Evolutionary conservation across 768 basidiomycete species (phyloP), one percentile per base, ranked within the genome.

Genomic region (Naematelia aurantialba): DNA sequence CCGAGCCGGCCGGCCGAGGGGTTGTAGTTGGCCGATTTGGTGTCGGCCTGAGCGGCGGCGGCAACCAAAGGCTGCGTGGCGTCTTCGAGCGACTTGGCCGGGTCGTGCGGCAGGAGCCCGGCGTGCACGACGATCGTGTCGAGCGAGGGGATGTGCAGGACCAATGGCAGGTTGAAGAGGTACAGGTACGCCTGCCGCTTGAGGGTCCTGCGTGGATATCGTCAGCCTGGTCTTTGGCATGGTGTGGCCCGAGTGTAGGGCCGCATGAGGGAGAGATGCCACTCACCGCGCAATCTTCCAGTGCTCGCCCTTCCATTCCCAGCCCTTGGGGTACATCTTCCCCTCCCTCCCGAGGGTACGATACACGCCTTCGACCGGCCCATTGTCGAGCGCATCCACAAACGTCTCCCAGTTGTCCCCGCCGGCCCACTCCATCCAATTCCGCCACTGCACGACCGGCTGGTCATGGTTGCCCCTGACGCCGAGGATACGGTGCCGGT

Each of bases 381-480:
- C 58, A 0, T 31, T 27, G 11, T 34, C 30, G 24, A 72, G 24
- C 12, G 30, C 52, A 49, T 75, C 74, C 27, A 76, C 42, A 24
- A 61, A 56, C 5, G 74, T 61, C 4, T 91, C 80, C 85, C 89
- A 91, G 24, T 79, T 70, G 80, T 68, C 82, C n/a, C 72, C 60
- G 53, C 67, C 66, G 13, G 68, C 63, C 73, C 66, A 72, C 75
- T 87, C 80, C 52, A 89, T 82, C 90, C 91, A 98, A 1, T 81
- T 79, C 24, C 85, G 81, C 93, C 93, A 96, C 78, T 94, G 88
- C 46, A 97, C 82, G 45, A 92, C 75, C 1, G 75, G 72, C 76
- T 97, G 91, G 78, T 98, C 93, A 71, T 97, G 90, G 74, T 98
- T 98, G 0, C 94, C 93, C 27, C 93, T 84, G 2, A 96, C 90